These are phyloP conservation scores for Diacronema lutheri DNA, from an alignment of 78 protist species.

Conservation along the genomic window DNA sequence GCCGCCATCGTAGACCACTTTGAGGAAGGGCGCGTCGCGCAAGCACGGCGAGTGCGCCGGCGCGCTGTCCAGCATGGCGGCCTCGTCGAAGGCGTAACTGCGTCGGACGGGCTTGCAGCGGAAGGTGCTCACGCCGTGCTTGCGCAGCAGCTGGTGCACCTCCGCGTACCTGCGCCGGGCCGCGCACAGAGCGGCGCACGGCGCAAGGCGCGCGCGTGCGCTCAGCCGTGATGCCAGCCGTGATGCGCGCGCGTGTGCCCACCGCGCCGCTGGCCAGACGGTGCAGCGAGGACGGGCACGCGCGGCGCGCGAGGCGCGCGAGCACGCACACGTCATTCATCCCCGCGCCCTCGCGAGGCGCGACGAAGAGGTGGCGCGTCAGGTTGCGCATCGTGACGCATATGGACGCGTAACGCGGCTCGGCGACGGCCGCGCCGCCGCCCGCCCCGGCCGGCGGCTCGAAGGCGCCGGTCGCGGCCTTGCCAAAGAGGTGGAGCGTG, in stretches of 20 bases:
- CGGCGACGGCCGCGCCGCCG: background rate
- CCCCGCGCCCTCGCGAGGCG: conserved; percentile 31
- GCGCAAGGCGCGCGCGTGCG: too few species aligned
- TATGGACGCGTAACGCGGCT: background rate
- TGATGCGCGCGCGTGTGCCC: too few species aligned
- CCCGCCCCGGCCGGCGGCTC: background rate
- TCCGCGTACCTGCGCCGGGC: too few species aligned
- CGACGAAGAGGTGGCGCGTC: conserved; percentile 42
- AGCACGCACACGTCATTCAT: background rate
- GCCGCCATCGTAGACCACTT: conserved; percentile 40
- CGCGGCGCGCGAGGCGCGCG: too few species aligned
- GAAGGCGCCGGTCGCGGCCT: conserved; percentile 21
- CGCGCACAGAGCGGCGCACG: too few species aligned
- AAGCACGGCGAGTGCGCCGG: too few species aligned
- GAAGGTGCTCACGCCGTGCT: background rate
- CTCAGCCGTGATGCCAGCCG: too few species aligned
- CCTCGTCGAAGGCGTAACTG: conserved; percentile 63
- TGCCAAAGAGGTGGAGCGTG: conserved; percentile 54
- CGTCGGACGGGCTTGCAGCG: conserved; percentile 26
- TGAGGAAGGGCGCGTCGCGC: conserved; percentile 33
- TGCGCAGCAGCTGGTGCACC: background rate
- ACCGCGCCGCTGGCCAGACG: too few species aligned
- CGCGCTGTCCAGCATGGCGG: conserved; percentile 19
- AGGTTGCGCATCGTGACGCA: conserved; percentile 39
- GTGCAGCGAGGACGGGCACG: too few species aligned